A percentile compares a stretch with the other conserved stretches of the same genome.
Evolutionary conservation across 202 grass and related monocot species (phyloP).

Genomic region (Alloteropsis angusta): DNA sequence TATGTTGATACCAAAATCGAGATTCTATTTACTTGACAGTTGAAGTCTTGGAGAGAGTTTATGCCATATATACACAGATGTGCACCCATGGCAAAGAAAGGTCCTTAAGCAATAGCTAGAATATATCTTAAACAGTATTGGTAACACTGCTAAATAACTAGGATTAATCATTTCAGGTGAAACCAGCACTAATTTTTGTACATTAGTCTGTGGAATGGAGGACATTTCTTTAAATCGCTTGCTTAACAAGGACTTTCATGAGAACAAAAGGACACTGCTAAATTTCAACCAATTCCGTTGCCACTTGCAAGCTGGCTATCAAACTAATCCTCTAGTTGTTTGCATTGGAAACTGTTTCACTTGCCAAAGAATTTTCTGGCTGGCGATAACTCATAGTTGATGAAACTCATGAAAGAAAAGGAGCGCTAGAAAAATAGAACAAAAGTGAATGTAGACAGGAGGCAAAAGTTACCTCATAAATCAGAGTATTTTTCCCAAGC

Average conservation of each 20-base stretch:
- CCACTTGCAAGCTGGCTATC: neutral
- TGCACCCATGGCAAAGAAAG: constrained; percentile 13
- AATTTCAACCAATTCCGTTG: neutral
- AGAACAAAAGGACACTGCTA: neutral
- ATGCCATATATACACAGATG: constrained; percentile 9
- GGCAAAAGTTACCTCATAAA: constrained; percentile 70
- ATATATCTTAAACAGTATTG: neutral
- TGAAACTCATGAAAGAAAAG: constrained; percentile 9
- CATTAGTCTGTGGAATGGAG: neutral
- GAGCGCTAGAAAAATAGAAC: constrained; percentile 6
- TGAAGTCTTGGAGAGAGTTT: constrained; percentile 12
- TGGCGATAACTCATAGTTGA: neutral
- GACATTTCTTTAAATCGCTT: constrained; percentile 16
- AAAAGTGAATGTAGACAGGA: neutral
- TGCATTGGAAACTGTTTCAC: neutral
- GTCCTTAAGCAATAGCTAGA: neutral
- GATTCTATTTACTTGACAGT: constrained; percentile 2
- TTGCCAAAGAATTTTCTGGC: neutral
- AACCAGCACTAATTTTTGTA: constrained; percentile 16
- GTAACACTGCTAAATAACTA: constrained; percentile 10
- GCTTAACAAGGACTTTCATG: neutral
- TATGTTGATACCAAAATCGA: constrained; percentile 19
- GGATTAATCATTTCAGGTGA: neutral
- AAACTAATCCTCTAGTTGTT: constrained; percentile 5
- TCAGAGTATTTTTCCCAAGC: constrained; percentile 72